Evolutionary conservation across 2,329 filamentous ascomycete species (phyloP).

Genomic region (Penicillium sp.): DNA sequence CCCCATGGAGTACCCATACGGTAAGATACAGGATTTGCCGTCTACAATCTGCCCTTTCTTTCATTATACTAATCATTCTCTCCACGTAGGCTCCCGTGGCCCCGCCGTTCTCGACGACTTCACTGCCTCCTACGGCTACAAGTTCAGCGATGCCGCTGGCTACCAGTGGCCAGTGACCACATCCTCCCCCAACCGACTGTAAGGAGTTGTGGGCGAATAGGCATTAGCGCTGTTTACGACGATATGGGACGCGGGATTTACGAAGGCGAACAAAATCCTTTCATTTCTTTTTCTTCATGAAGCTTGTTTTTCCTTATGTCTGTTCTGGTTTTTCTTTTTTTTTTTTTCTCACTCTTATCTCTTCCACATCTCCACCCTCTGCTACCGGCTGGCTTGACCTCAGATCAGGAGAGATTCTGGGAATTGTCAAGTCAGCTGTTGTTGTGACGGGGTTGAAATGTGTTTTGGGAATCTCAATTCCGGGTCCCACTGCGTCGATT

Average conservation of each 20-base stretch:
- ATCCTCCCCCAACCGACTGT: constrained; percentile 80
- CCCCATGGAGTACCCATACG: constrained; percentile 99
- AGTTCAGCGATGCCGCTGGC: constrained; percentile 94
- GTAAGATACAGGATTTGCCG: constrained; percentile 61
- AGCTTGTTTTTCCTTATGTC: constrained; percentile 15
- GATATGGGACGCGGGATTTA: constrained; percentile 33
- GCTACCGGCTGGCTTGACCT: neutral
- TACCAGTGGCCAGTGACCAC: constrained; percentile 89
- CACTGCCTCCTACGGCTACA: constrained; percentile 97
- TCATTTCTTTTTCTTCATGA: constrained; percentile 23
- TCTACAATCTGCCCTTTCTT: neutral
- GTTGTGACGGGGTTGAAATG: neutral
- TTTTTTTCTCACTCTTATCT: constrained; percentile 13
- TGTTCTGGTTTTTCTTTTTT: constrained; percentile 22
- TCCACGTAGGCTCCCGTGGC: constrained; percentile 80
- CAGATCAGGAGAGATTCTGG: neutral
- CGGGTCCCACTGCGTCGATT: neutral
- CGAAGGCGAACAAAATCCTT: constrained; percentile 35
- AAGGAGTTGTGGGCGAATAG: constrained; percentile 42
- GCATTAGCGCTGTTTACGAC: constrained; percentile 31
- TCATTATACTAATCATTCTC: neutral
- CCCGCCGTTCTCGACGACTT: constrained; percentile 97
- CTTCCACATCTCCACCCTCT: neutral
- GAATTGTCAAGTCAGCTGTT: neutral
- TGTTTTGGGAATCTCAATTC: neutral